phyloP scores from a whole-genome alignment of 2,329 filamentous ascomycete species.

The Talaromyces sp. region DNA sequence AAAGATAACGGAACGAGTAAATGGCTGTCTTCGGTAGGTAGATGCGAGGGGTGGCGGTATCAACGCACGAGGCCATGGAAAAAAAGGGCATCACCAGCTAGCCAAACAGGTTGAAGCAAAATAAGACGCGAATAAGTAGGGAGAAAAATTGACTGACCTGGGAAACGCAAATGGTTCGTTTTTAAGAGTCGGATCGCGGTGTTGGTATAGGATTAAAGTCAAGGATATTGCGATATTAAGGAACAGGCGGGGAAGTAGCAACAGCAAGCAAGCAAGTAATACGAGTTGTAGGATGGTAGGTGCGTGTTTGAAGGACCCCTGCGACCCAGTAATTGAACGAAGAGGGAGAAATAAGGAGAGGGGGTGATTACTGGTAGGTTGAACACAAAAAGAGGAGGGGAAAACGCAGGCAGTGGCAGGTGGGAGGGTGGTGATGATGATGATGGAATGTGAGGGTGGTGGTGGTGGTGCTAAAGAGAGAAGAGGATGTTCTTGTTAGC shows the following conservation, averaged over 20 bases:
- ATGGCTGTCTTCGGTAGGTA: not conserved
- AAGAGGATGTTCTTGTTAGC: constrained; percentile 12
- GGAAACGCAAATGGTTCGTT: not conserved
- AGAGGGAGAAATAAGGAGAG: not conserved
- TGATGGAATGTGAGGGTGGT: constrained; percentile 18
- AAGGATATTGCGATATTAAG: constrained; percentile 7
- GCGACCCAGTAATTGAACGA: not conserved
- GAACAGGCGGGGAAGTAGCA: constrained; percentile 16
- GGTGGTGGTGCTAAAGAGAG: not conserved
- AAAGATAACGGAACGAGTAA: not conserved
- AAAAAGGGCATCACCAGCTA: not conserved
- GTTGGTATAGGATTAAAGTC: constrained; percentile 1
- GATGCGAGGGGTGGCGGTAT: constrained; percentile 10
- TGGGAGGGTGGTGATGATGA: constrained; percentile 14
- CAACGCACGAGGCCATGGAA: not conserved
- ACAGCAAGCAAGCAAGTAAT: constrained; percentile 13
- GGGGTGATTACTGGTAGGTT: not conserved
- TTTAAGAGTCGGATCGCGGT: not conserved
- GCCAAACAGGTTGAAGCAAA: not conserved
- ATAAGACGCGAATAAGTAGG: not conserved
- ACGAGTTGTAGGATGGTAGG: not conserved
- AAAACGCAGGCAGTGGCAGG: constrained; percentile 15
- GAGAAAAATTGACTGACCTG: constrained; percentile 4
- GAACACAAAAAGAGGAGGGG: constrained; percentile 15
- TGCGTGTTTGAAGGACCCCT: not conserved